phyloP scores from a whole-genome alignment of 1,284 basidiomycete genomes.

The Papiliotrema nemorosa region DNA sequence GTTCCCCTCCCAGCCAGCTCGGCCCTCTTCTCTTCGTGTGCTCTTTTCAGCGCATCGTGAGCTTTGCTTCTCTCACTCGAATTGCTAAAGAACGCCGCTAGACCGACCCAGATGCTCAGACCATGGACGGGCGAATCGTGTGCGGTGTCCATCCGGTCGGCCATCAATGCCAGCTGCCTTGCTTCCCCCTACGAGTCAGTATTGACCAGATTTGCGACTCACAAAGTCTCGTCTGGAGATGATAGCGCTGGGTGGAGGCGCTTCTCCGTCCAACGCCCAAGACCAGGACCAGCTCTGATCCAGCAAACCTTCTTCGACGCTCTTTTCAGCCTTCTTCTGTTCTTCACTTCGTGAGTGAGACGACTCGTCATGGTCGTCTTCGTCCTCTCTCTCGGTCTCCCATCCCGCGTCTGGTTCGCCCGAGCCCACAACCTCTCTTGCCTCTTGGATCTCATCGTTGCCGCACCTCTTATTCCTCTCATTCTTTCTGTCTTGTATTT shows the following conservation, averaged over 20 bases:
- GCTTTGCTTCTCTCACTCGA: constrained; percentile 18
- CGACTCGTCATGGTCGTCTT: background rate
- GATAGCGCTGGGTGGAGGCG: constrained; percentile 48
- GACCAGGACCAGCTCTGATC: constrained; percentile 40
- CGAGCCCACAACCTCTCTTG: constrained; percentile 8
- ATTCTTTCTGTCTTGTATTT: constrained; percentile 2
- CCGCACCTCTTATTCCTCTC: background rate
- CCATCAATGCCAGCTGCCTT: constrained; percentile 42
- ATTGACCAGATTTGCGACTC: no score
- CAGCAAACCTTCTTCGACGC: constrained; percentile 10
- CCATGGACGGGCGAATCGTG: constrained; percentile 20
- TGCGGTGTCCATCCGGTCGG: constrained; percentile 36
- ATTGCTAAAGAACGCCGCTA: constrained; percentile 36
- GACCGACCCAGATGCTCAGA: constrained; percentile 39
- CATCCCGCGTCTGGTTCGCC: background rate
- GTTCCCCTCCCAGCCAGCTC: constrained; percentile 6
- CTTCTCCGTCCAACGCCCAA: constrained; percentile 48
- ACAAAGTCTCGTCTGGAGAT: constrained; percentile 46
- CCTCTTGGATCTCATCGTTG: background rate
- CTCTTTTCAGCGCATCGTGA: constrained; percentile 14
- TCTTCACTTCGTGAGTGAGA: background rate
- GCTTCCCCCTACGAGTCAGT: constrained; percentile 35
- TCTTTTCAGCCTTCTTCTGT: background rate
- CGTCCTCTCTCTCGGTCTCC: constrained; percentile 7
- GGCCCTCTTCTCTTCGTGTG: constrained; percentile 11